These are phyloP conservation scores for Podospora anserina DNA, from an alignment of 495 filamentous ascomycete genomes.

Conservation along the genomic window DNA sequence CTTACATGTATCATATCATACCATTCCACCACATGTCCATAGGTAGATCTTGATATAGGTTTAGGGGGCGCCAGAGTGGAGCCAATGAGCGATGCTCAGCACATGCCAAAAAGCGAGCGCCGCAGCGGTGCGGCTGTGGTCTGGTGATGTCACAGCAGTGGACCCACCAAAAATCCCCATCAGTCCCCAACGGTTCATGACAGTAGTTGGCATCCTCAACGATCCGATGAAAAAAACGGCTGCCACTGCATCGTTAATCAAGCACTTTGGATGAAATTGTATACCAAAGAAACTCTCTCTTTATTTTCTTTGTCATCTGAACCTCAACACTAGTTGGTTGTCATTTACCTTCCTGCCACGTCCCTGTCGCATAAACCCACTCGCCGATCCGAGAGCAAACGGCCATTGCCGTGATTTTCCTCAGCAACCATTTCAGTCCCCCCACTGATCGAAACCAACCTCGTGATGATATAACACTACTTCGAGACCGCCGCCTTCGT, in stretches of 20 bases:
- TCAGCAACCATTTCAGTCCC: neutral
- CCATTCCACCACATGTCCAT: neutral
- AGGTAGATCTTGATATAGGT: neutral
- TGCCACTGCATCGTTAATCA: constrained; percentile 4
- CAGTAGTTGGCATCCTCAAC: neutral
- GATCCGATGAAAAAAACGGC: constrained; percentile 6
- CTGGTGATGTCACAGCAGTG: constrained; percentile 26
- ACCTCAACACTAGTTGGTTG: neutral
- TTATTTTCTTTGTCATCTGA: neutral
- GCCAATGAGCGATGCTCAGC: neutral
- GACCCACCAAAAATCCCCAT: constrained; percentile 5
- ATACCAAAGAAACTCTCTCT: neutral
- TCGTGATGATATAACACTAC: constrained; percentile 9
- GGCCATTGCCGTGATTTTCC: too few relatives aligned
- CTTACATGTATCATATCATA: neutral
- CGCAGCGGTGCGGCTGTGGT: neutral
- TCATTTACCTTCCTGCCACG: neutral
- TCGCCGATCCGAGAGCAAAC: neutral
- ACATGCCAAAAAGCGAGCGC: neutral
- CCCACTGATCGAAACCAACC: neutral
- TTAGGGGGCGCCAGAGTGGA: neutral
- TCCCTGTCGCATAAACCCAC: neutral
- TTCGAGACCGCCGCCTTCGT: neutral
- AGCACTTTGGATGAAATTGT: neutral
- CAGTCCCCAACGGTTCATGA: constrained; percentile 6